Conservation (phyloP, 345 rosid species). For the Xanthoceras sorbifolium region DNA sequence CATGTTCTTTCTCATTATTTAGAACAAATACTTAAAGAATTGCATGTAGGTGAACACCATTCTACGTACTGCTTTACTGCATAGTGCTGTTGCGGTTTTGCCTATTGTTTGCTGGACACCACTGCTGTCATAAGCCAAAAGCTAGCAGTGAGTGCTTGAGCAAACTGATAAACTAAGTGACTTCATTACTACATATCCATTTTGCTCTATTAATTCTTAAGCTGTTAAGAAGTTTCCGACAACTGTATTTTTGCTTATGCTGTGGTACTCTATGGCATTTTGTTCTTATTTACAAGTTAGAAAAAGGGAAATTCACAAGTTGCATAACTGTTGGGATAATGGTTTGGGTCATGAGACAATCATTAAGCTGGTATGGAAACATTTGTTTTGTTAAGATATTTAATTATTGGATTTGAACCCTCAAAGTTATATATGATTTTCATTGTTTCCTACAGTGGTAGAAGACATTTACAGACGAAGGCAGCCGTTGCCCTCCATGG, state of each 20-base stretch:
- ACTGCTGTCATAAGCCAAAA: neutral
- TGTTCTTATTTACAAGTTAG: neutral
- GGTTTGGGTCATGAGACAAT: neutral
- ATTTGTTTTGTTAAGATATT: neutral
- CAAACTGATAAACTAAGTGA: constrained; percentile 3
- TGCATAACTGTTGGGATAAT: neutral
- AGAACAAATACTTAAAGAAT: neutral
- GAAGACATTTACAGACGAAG: constrained; percentile 89
- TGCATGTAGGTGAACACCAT: neutral
- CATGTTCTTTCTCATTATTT: neutral
- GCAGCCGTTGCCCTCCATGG: constrained; percentile 94
- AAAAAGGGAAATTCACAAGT: neutral
- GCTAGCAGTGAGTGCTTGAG: neutral
- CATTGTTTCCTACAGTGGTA: constrained; percentile 66
- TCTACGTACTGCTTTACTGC: neutral
- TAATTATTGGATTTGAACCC: constrained; percentile 5
- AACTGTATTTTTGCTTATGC: neutral
- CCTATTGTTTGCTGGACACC: constrained; percentile 1
- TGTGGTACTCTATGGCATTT: neutral
- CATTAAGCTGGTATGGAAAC: neutral
- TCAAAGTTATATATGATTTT: constrained; percentile 10
- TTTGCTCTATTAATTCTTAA: neutral
- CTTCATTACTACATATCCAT: neutral
- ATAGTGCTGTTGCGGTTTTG: neutral
- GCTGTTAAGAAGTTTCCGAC: constrained; percentile 2